Percentiles rank a stretch among this genome's conserved stretches.
phyloP scores from a whole-genome alignment of 768 basidiomycete species.

The Phaffia australis region DNA sequence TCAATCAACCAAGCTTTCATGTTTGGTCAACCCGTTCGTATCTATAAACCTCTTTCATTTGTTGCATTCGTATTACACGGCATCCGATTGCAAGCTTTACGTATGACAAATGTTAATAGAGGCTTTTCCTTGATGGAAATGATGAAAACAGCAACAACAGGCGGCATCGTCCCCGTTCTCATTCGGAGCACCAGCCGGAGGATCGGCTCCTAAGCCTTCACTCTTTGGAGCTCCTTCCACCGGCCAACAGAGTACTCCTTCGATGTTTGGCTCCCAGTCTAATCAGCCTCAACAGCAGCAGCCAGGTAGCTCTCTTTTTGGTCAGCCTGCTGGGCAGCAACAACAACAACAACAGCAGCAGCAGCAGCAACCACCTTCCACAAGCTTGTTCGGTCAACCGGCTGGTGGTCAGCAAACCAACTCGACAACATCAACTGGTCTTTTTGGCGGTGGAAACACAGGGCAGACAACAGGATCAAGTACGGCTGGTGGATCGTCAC shows the following conservation, averaged over 20 bases:
- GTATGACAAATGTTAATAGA: too few species aligned
- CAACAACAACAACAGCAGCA: not conserved
- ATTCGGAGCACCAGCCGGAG: constrained; percentile 4
- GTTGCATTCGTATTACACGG: too few species aligned
- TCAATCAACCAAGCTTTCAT: too few species aligned
- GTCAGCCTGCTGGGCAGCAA: not conserved
- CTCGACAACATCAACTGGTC: not conserved
- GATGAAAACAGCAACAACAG: too few species aligned
- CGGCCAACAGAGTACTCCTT: not conserved
- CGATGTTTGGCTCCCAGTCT: constrained; percentile 11
- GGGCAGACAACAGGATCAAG: not conserved
- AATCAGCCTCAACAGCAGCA: constrained; percentile 4
- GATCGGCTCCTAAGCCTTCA: constrained; percentile 14
- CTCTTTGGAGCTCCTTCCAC: constrained; percentile 13
- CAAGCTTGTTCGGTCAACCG: constrained; percentile 4
- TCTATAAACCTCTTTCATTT: too few species aligned
- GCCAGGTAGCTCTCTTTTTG: constrained; percentile 12
- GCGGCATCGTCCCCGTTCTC: constrained; percentile 10
- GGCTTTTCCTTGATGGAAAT: too few species aligned
- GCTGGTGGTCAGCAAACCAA: not conserved
- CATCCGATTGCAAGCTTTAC: too few species aligned
- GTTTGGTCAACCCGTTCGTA: too few species aligned
- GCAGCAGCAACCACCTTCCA: constrained; percentile 1
- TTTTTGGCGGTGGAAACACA: too few species aligned
- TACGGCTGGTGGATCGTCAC: not conserved